Evolutionary conservation across 352 stramenopile species (phyloP).

Genomic region (Aphanomyces stellatus): DNA sequence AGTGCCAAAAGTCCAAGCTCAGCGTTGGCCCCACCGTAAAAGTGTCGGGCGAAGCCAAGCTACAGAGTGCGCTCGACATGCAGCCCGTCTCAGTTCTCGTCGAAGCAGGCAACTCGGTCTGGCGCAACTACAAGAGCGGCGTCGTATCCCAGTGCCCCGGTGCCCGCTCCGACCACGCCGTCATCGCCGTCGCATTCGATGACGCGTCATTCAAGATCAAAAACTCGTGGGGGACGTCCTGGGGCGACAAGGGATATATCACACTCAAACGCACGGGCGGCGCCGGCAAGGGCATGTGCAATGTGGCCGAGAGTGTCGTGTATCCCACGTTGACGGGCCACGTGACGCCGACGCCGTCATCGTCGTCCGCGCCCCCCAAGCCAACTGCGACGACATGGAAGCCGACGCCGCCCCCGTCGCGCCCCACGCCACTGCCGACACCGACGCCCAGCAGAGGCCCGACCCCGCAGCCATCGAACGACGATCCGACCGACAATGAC

Average conservation of each 20-base stretch:
- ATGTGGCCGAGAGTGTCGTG: background rate
- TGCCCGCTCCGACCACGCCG: slow-evolving; percentile 39
- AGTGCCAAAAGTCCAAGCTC: background rate
- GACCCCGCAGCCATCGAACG: too few species aligned
- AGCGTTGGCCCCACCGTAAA: slow-evolving; percentile 20
- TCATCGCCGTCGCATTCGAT: slow-evolving; percentile 45
- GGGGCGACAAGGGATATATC: slow-evolving; percentile 53
- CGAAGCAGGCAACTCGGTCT: slow-evolving; percentile 46
- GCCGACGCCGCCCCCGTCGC: background rate
- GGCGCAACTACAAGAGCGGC: slow-evolving; percentile 57
- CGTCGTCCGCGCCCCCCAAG: background rate
- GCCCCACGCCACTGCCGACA: background rate
- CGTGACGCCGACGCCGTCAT: background rate
- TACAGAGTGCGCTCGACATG: slow-evolving; percentile 38
- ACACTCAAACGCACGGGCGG: slow-evolving; percentile 5
- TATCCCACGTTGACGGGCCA: background rate
- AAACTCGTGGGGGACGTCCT: slow-evolving; percentile 63
- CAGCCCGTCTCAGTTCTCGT: slow-evolving; percentile 50
- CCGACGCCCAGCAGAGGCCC: background rate
- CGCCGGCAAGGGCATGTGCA: background rate
- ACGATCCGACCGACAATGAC: too few species aligned
- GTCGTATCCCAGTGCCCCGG: slow-evolving; percentile 34
- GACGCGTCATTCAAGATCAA: slow-evolving; percentile 46
- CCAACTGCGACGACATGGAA: too few species aligned
- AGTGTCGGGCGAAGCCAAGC: slow-evolving; percentile 29